Base-by-base conservation (phyloP, 306 rosid species). In the Nissolia schottii region DNA sequence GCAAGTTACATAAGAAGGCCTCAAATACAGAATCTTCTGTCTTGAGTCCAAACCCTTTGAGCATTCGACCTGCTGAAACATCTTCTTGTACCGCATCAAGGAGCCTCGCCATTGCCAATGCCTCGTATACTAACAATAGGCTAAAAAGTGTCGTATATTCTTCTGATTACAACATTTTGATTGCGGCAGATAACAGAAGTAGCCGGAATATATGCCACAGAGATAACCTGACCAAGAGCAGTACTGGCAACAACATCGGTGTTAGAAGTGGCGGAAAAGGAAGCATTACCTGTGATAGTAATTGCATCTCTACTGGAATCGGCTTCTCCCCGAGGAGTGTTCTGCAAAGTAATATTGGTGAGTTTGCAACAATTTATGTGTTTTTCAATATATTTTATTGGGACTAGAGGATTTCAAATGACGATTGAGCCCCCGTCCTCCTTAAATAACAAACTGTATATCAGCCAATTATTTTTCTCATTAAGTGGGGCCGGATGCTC, bases 251-350 rank as follows among this genome's bases (percentile, higher is more conserved):
- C 67, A 48, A 15, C 65, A 41, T 13, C 43, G 27, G 54, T 67
- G 25, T 64, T 49, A 71, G 55, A 65, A 75, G 79, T 48, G 50
- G 57, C 67, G 50, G 56, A 31, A 73, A 70, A 43, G 74, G 77
- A 77, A 79, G 70, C 62, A 64, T 51, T 40, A 24, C 43, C 11
- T 61, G 38, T 80, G 74, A 76, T 57, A 57, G 72, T 38, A 81
- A 62, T 51, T 13, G 75, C 25, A 37, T 76, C 40, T 58, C 88
- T 29, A 72, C 62, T 0, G 83, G 87, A 67, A 70, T 84, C 28
- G 90, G 80, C 64, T 84, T 93, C 85, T 90, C 98, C 35, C 96
- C 96, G 1, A 85, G 50, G 72, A 93, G 96, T 56, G 96, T 90
- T 81, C 93, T 90, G 76, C 93, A 81, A 82, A 96, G 86, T 85